Base-by-base conservation (phyloP, 1,284 basidiomycete genomes). In the Tremellales sp. region DNA sequence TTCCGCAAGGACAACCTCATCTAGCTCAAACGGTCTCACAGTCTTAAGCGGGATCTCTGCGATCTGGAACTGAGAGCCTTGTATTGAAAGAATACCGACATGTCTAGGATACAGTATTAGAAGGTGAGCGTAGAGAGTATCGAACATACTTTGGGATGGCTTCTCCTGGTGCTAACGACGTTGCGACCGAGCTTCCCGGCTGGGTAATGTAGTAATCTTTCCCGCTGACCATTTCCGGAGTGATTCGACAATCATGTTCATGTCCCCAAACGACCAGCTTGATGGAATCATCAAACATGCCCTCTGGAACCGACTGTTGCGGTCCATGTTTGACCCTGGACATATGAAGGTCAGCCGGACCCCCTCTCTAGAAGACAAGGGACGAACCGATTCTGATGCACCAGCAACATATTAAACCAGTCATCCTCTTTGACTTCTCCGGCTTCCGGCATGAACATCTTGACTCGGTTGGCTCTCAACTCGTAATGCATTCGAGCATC, bases 241-340 rank as follows among this genome's bases (percentile, higher is more conserved):
- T 76, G 50, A 97, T 91, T 22, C 90, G 81, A 66, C 93, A 97
- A 70, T 98, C 94, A 67, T 99, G 95, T 70, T 99, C 95, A 67
- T 99, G 95, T 1, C 95, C 94, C 94, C 94, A 98, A 1, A 98
- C 78, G 7, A 99, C 88, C 4, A 98, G 78, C 63, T 95, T 83
- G 48, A 97, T 79, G 58, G 85, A 88, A 65, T 98, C 90, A 65
- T 97, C 94, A 61, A 98, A 98, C 81, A 95, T 88, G 50, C 87
- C 86, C 65, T 98, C 95, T 3, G 93, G 92, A 0, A 97, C 92
- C 21, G 79, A 87, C 57, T 91, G 86, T 66, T 95, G 89, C 3
- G 89, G 88, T 1, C 90, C 90, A 66, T 93, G 93, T 51, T 88
- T 86, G 3, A 95, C 93, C 16, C 92, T 95, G 54, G 3, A 27